Evolutionary conservation across 1,284 basidiomycete genomes (phyloP).

Genomic region (Ganoderma meredithae): DNA sequence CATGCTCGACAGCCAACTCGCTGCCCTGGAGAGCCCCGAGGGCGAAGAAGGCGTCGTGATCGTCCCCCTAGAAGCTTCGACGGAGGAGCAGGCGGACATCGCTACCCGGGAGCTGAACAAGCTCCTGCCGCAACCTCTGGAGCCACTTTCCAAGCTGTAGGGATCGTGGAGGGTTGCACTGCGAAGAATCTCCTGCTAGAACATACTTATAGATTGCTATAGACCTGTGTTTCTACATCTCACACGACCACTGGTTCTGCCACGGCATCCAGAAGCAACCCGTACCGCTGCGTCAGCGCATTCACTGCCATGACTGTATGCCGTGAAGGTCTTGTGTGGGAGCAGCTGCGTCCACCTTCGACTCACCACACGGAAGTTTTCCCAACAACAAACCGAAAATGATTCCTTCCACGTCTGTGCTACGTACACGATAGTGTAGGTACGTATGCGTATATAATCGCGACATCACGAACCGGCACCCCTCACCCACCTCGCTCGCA

Average conservation of each 20-base stretch:
- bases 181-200: neutral
- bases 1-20: slow-evolving; percentile 90
- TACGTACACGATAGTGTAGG: slow-evolving; percentile 28
- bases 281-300: neutral
- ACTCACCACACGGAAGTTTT: slow-evolving; percentile 2
- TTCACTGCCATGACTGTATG: no score
- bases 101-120: slow-evolving; percentile 46
- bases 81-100: slow-evolving; percentile 63
- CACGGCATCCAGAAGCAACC: neutral
- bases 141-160: neutral
- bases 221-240: neutral
- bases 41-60: slow-evolving; percentile 74
- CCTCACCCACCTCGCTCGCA: slow-evolving; percentile 16
- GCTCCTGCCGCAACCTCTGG: slow-evolving; percentile 29
- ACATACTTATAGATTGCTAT: neutral
- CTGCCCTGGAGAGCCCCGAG: slow-evolving; percentile 79
- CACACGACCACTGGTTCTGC: neutral
- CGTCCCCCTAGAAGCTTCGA: slow-evolving; percentile 64
- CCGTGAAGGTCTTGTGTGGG: neutral
- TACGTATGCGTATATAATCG: slow-evolving; percentile 20
- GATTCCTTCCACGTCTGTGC: slow-evolving; percentile 18
- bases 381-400: slow-evolving; percentile 19
- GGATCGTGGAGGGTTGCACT: neutral
- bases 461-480: slow-evolving; percentile 2
- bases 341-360: slow-evolving; percentile 2